These are phyloP conservation scores for Fusarium sambucinum DNA, from an alignment of 2,329 filamentous ascomycete genomes.

Conservation along the genomic window DNA sequence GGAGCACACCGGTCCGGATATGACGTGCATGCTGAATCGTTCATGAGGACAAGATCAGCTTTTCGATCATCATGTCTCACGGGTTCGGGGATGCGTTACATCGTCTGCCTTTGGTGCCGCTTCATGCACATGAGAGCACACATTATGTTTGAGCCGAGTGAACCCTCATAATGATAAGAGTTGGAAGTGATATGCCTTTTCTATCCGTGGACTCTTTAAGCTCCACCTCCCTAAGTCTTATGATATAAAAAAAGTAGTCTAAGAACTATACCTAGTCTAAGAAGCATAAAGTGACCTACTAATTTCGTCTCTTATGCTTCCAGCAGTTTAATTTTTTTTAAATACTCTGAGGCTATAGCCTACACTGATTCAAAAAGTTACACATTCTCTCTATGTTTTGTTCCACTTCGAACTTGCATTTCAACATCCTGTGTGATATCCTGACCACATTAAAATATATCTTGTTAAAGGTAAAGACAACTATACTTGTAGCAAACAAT, in stretches of 20 bases:
- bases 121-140: neutral
- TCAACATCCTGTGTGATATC: neutral
- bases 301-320: no score
- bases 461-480: neutral
- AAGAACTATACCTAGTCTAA: no score
- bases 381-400: neutral
- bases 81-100: neutral
- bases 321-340: no score
- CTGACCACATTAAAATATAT: neutral
- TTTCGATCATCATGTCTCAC: neutral
- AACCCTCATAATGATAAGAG: constrained; percentile 1
- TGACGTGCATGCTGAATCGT: constrained; percentile 18
- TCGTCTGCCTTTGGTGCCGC: neutral
- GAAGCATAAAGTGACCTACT: no score
- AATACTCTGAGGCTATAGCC: neutral
- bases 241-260: no score
- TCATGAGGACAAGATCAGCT: neutral
- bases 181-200: constrained; percentile 1
- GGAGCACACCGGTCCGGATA: neutral
- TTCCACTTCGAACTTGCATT: no score
- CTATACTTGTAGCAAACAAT: neutral
- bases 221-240: no score
- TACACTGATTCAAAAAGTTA: neutral
- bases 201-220: constrained; percentile 3
- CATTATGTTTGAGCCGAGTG: constrained; percentile 1